Evolutionary conservation across 345 rosid genomes (phyloP).

Genomic region (Linum lewisii): DNA sequence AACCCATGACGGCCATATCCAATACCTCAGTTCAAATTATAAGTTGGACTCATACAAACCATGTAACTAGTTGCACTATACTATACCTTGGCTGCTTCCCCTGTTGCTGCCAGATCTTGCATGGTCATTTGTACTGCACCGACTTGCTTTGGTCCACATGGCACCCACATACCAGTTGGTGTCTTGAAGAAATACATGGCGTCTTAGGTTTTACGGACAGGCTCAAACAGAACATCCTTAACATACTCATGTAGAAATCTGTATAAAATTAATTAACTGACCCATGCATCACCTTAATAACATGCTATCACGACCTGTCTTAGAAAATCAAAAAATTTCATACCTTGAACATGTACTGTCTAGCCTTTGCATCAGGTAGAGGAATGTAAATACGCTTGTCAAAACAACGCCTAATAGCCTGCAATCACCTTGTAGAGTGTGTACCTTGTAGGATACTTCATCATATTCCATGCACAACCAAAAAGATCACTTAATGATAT

Average conservation of each 20-base stretch:
- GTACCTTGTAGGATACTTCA: too few species aligned
- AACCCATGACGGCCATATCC: too few species aligned
- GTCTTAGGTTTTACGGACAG: constrained; percentile 88
- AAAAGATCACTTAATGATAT: too few species aligned
- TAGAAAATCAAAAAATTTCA: neutral
- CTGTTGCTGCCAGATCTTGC: constrained; percentile 77
- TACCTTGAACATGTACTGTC: constrained; percentile 93
- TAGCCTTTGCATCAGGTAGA: constrained; percentile 83
- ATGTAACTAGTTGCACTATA: too few species aligned
- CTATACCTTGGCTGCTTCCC: constrained; percentile 65
- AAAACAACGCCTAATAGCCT: constrained; percentile 91
- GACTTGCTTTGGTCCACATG: constrained; percentile 83
- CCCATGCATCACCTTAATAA: neutral
- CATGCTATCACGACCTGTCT: neutral
- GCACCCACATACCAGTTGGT: constrained; percentile 59
- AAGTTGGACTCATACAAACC: too few species aligned
- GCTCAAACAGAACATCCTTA: constrained; percentile 88
- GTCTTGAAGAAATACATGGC: constrained; percentile 69
- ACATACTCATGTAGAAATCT: constrained; percentile 34
- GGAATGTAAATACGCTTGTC: constrained; percentile 97
- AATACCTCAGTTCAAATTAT: too few species aligned
- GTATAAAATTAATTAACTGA: neutral
- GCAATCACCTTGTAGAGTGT: constrained; percentile 23
- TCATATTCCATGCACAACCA: too few species aligned
- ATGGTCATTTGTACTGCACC: constrained; percentile 68